phyloP scores from a whole-genome alignment of 306 rosid species.

The Dryas drummondii region DNA sequence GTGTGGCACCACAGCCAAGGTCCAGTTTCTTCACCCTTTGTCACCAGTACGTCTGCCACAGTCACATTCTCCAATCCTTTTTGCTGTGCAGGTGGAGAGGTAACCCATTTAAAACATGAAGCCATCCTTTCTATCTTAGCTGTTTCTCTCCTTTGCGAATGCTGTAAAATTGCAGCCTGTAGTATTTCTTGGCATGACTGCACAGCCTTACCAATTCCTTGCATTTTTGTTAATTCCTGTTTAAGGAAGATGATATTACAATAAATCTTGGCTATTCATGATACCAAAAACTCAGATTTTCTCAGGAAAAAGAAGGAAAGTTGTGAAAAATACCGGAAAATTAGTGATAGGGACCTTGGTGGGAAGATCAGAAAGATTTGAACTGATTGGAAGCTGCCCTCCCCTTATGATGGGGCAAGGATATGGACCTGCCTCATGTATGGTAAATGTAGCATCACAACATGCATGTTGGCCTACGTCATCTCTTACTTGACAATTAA shows the following conservation, averaged over 20 bases:
- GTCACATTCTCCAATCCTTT: constrained; percentile 84
- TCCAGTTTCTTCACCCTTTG: constrained; percentile 58
- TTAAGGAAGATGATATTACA: not conserved
- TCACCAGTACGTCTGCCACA: constrained; percentile 65
- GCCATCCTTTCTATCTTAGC: constrained; percentile 28
- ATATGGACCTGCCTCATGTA: not conserved
- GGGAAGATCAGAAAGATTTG: constrained; percentile 5
- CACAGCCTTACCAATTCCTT: constrained; percentile 42
- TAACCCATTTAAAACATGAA: constrained; percentile 37
- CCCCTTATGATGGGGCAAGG: not conserved
- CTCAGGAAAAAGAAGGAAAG: too few species aligned
- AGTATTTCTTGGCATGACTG: constrained; percentile 38
- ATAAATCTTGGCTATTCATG: too few species aligned
- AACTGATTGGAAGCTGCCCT: constrained; percentile 15
- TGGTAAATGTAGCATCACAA: constrained; percentile 15
- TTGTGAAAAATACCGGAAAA: not conserved
- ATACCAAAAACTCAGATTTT: too few species aligned
- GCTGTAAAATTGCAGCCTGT: constrained; percentile 46
- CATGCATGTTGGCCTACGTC: not conserved
- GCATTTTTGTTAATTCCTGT: constrained; percentile 50
- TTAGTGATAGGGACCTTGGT: constrained; percentile 16
- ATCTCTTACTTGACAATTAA: constrained; percentile 16
- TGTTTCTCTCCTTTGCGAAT: constrained; percentile 40
- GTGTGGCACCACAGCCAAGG: constrained; percentile 72
- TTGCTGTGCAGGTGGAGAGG: constrained; percentile 41